A percentile compares a stretch with the other conserved stretches of the same genome.
phyloP scores from a whole-genome alignment of 805 yeast genomes.

The Metschnikowia lunata region DNA sequence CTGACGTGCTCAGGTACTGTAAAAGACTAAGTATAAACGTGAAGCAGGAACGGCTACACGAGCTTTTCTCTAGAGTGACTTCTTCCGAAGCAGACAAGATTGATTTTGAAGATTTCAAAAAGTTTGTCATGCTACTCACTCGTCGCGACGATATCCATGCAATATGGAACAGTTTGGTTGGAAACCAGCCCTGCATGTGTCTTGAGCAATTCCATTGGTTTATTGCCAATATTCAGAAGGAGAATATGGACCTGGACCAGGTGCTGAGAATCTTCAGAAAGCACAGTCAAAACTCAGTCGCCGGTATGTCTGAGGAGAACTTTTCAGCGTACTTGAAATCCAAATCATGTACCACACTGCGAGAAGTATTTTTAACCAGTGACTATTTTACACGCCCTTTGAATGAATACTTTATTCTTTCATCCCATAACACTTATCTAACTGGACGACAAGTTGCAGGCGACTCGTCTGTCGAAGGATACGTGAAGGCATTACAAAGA shows the following conservation, averaged over 20 bases:
- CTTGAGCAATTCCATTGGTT: slow-evolving; percentile 34
- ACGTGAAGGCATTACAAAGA: slow-evolving; percentile 76
- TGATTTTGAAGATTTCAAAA: slow-evolving; percentile 68
- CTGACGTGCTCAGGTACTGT: slow-evolving; percentile 64
- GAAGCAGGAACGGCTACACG: slow-evolving; percentile 45
- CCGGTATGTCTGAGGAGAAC: slow-evolving; percentile 1
- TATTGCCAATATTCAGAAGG: slow-evolving; percentile 45
- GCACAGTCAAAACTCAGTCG: slow-evolving; percentile 12
- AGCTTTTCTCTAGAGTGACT: slow-evolving; percentile 47
- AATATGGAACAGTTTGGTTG: slow-evolving; percentile 43
- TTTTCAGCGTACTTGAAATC: slow-evolving; percentile 11
- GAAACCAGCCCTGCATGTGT: slow-evolving; percentile 17
- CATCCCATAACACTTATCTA: slow-evolving; percentile 92
- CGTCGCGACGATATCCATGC: slow-evolving; percentile 54
- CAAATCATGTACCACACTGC: slow-evolving; percentile 8
- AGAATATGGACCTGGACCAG: slow-evolving; percentile 26
- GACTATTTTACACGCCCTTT: slow-evolving; percentile 49
- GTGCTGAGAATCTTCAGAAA: slow-evolving; percentile 28
- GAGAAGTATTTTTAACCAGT: slow-evolving; percentile 4
- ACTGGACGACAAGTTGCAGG: slow-evolving; percentile 87
- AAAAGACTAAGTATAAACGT: slow-evolving; percentile 69
- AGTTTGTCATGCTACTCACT: slow-evolving; percentile 66
- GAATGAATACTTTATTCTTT: slow-evolving; percentile 82
- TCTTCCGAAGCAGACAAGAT: slow-evolving; percentile 33
- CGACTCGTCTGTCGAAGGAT: slow-evolving; percentile 83